Percentiles rank a stretch among this genome's conserved stretches.
Evolutionary conservation across 441 rosid genomes (phyloP).

Genomic region (Bocquillonia castaneifolia): DNA sequence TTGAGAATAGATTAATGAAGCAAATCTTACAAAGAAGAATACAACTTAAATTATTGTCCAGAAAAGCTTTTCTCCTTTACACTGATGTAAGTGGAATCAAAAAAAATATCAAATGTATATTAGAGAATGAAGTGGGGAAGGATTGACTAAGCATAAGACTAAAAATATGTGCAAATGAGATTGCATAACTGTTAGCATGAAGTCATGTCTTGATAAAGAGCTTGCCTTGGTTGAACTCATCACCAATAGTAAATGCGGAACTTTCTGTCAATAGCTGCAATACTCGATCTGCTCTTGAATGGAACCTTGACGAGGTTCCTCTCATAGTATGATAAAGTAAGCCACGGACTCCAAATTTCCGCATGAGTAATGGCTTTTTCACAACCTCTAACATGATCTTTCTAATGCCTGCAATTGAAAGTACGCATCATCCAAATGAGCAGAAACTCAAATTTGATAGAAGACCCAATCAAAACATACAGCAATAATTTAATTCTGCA

Average conservation of each 20-base stretch:
- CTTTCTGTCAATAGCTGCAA: slow-evolving; percentile 47
- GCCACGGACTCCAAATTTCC: slow-evolving; percentile 61
- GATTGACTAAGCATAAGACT: background rate
- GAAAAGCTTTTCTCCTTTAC: background rate
- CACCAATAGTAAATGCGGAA: slow-evolving; percentile 46
- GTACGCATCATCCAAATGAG: slow-evolving; percentile 5
- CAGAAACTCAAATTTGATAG: slow-evolving; percentile 11
- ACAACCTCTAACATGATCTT: slow-evolving; percentile 64
- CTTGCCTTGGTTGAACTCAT: slow-evolving; percentile 59
- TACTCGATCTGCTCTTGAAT: slow-evolving; percentile 64
- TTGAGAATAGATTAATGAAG: background rate
- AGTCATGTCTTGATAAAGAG: slow-evolving; percentile 19
- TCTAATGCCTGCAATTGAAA: slow-evolving; percentile 49
- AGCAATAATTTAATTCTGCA: background rate
- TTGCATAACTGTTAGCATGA: background rate
- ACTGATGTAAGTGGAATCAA: background rate
- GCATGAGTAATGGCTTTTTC: slow-evolving; percentile 41
- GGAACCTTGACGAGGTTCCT: slow-evolving; percentile 56
- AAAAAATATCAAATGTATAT: background rate
- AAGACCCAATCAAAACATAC: background rate
- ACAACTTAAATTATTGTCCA: background rate
- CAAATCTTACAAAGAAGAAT: background rate
- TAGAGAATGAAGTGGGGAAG: background rate
- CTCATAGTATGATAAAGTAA: slow-evolving; percentile 65
- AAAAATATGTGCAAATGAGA: background rate